Conservation (phyloP, 2,329 filamentous ascomycete species). For the Ophiosphaerella narmari region DNA sequence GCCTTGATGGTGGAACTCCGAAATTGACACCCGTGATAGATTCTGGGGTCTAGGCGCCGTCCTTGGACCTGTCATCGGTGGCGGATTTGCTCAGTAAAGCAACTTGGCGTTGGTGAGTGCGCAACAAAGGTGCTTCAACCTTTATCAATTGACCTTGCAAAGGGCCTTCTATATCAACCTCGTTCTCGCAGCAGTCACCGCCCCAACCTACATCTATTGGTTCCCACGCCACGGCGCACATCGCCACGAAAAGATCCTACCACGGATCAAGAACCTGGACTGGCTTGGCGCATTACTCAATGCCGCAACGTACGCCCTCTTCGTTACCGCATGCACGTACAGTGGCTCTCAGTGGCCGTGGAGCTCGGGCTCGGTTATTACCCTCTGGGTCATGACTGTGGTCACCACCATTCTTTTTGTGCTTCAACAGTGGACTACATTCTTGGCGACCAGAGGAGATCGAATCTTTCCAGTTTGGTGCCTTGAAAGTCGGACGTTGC, state of each 20-base stretch:
- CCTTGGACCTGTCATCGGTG: conserved; percentile 56
- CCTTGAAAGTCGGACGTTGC: conserved; percentile 24
- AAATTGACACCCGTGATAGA: too few species aligned
- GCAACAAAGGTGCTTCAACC: too few species aligned
- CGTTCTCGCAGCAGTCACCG: conserved; percentile 21
- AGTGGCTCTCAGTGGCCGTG: conserved; percentile 57
- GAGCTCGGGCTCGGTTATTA: conserved; percentile 51
- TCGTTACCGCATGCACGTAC: conserved; percentile 57
- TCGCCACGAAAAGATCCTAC: conserved; percentile 1
- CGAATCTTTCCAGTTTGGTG: conserved; percentile 59
- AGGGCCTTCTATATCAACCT: conserved; percentile 33
- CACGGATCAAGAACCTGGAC: conserved; percentile 7
- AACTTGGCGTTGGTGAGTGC: too few species aligned
- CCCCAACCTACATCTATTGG: conserved; percentile 39
- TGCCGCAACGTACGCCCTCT: conserved; percentile 29
- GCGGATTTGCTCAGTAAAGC: conserved; percentile 45
- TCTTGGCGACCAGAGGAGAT: conserved; percentile 51
- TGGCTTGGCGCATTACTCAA: conserved; percentile 51
- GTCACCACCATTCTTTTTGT: conserved; percentile 50
- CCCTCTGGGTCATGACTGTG: conserved; percentile 52
- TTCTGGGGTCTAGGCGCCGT: conserved; percentile 52
- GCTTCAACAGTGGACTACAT: conserved; percentile 51
- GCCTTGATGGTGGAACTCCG: too few species aligned
- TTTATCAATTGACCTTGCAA: neutral
- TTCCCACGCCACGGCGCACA: conserved; percentile 3